phyloP scores from a whole-genome alignment of 2,329 filamentous ascomycete species.

The Phoma sp. region DNA sequence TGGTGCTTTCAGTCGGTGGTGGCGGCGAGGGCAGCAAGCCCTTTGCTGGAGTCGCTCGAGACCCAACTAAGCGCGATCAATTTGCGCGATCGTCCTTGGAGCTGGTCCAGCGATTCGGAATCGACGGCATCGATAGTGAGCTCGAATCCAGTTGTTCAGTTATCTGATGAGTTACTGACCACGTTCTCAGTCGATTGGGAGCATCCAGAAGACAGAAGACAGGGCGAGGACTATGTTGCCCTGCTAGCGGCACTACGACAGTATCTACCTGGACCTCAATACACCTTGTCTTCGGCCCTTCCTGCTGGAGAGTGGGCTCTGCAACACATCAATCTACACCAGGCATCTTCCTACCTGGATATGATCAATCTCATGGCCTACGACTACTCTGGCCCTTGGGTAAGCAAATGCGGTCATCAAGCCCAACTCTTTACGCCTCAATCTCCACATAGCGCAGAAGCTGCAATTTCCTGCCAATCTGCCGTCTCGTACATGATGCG shows the following conservation, averaged over 20 bases:
- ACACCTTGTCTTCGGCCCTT: constrained; percentile 74
- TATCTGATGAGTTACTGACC: constrained; percentile 18
- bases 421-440: constrained; percentile 72
- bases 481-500: constrained; percentile 70
- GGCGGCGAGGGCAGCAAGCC: constrained; percentile 70
- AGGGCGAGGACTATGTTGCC: constrained; percentile 73
- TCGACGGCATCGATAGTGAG: constrained; percentile 80
- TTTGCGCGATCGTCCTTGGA: constrained; percentile 72
- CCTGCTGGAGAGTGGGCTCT: constrained; percentile 71
- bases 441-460: constrained; percentile 60
- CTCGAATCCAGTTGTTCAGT: background rate
- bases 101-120: constrained; percentile 72
- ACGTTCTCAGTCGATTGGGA: constrained; percentile 76
- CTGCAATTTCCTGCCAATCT: constrained; percentile 66
- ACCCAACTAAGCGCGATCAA: constrained; percentile 65
- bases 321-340: constrained; percentile 70
- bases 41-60: constrained; percentile 71
- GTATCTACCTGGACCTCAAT: constrained; percentile 71
- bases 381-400: constrained; percentile 78
- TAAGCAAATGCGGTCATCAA: constrained; percentile 72
- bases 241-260: constrained; percentile 71
- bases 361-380: constrained; percentile 81
- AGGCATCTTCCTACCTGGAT: constrained; percentile 71
- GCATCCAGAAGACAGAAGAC: constrained; percentile 69
- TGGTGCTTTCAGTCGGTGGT: constrained; percentile 80